Percentiles rank a stretch among this genome's conserved stretches.
Evolutionary conservation across 768 basidiomycete genomes (phyloP).

Genomic region (Pulveroboletus ravenelii): DNA sequence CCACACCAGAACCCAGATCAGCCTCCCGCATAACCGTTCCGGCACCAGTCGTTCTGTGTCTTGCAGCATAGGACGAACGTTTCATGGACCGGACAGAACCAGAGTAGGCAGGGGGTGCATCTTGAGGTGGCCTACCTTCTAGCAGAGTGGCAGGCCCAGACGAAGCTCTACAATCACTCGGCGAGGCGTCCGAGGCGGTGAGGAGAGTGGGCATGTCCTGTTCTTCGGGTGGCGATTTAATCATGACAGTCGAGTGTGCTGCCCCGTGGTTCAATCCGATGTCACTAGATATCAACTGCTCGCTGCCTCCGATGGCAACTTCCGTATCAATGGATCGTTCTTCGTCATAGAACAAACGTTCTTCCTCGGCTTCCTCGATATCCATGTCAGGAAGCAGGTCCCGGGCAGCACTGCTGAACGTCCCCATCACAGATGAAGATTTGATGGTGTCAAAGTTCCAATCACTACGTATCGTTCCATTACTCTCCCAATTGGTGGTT

Average conservation of each 20-base stretch:
- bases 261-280: slow-evolving; percentile 52
- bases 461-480: slow-evolving; percentile 78
- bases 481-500: slow-evolving; percentile 62
- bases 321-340: slow-evolving; percentile 57
- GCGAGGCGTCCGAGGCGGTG: slow-evolving; percentile 31
- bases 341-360: slow-evolving; percentile 33
- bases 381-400: slow-evolving; percentile 63
- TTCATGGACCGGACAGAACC: slow-evolving; percentile 60
- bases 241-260: slow-evolving; percentile 68
- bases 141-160: slow-evolving; percentile 36
- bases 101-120: slow-evolving; percentile 70
- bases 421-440: slow-evolving; percentile 68
- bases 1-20: slow-evolving; percentile 82
- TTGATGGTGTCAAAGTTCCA: slow-evolving; percentile 95
- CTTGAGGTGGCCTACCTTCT: slow-evolving; percentile 36
- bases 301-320: slow-evolving; percentile 63
- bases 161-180: slow-evolving; percentile 38
- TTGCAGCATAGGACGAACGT: slow-evolving; percentile 76
- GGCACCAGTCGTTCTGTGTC: slow-evolving; percentile 52
- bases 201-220: slow-evolving; percentile 40
- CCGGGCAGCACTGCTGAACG: slow-evolving; percentile 66
- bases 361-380: slow-evolving; percentile 46
- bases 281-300: slow-evolving; percentile 35
- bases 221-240: slow-evolving; percentile 42
- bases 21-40: slow-evolving; percentile 78